Conservation (phyloP, 148 eudicot species). For the Agrostemma githago region DNA sequence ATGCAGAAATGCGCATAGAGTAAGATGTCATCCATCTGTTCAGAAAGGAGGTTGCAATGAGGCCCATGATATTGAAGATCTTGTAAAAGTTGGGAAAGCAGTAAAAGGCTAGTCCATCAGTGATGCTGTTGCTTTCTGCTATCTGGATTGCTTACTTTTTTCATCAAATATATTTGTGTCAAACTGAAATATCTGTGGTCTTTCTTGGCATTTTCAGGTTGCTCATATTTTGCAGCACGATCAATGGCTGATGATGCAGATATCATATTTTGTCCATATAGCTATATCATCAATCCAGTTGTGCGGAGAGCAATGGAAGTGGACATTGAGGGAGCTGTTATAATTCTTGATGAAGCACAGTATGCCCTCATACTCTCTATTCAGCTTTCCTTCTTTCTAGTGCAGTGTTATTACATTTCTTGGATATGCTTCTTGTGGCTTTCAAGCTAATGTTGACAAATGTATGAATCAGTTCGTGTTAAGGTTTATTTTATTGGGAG, state of each 20-base stretch:
- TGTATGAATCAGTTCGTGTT: neutral
- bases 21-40: conserved; percentile 74
- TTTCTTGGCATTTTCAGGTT: conserved; percentile 56
- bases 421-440: conserved; percentile 2
- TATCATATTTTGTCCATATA: conserved; percentile 87
- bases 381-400: neutral
- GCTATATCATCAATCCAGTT: conserved; percentile 73
- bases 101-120: conserved; percentile 51
- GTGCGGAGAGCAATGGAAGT: conserved; percentile 90
- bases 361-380: conserved; percentile 37
- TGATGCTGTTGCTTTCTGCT: neutral
- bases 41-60: conserved; percentile 83
- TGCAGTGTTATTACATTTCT: conserved; percentile 5
- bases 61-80: conserved; percentile 96
- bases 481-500: neutral
- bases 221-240: conserved; percentile 92
- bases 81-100: conserved; percentile 74
- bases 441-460: neutral
- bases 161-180: neutral
- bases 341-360: conserved; percentile 99
- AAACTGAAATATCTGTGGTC: conserved; percentile 8
- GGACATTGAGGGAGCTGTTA: conserved; percentile 61
- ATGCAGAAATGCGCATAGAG: conserved; percentile 64
- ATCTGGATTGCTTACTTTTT: conserved; percentile 10
- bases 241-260: conserved; percentile 85